Evolutionary conservation across 1,139 yeast species (phyloP), one percentile per base, ranked within the genome.

Genomic region (Debaryomyces fabryi): DNA sequence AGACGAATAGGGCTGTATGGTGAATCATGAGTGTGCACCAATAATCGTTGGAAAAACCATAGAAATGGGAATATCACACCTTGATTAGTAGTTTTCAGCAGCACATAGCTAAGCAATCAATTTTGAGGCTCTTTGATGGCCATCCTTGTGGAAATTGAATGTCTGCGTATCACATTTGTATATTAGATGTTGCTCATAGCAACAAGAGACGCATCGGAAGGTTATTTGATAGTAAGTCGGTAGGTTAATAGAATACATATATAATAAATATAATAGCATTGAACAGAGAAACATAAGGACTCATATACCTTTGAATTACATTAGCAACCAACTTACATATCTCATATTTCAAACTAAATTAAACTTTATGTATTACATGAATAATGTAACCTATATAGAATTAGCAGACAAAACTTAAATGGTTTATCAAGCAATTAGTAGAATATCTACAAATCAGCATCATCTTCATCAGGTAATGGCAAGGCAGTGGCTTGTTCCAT

Each of bases 381-480:
- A 42, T 34, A 34, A 42, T 34, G 45, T 35, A 34, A 33, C 39
- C 45, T 42, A 42, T 42, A 42, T 34, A 23, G 30, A 42, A 34
- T 33, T 34, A 27, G 15, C 20, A 12, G 27, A 30, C 12, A 18
- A 21, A 40, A 32, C 35, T 20, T 13, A 13, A 20, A 20, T 20
- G 16, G 16, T 30, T 30, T 27, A 30, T 40, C 43, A 40, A 40
- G 43, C 43, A 21, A 21, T 20, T 10, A 35, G 36, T 30, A 38
- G 16, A 18, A 15, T 27, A 46, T 63, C 79, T 89, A 92, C 79
- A 92, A 87, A 75, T 92, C 98, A 68, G 97, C 98, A 71, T 95
- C 99, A 72, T 95, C 99, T 79, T 95, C 99, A 79, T 95, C 99
- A 61, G 99, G 99, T 76, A 95, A 88, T 74, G 99, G 99, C 83